phyloP scores from a whole-genome alignment of 2,329 filamentous ascomycete genomes.

The Corinectria fuckeliana region DNA sequence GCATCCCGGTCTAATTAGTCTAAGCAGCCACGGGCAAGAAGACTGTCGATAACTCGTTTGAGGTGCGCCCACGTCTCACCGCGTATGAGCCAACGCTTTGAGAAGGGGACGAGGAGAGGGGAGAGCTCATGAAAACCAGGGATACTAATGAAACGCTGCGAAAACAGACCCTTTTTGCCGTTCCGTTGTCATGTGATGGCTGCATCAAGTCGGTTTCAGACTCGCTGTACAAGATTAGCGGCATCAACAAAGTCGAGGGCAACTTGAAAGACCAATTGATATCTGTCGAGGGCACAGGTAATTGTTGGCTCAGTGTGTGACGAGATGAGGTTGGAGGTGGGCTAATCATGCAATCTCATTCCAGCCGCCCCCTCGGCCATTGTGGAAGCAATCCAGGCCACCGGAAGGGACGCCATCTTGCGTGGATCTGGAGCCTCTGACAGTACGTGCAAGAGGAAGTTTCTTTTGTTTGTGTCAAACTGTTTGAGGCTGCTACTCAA shows the following conservation, averaged over 20 bases:
- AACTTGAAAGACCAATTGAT: constrained; percentile 85
- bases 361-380: constrained; percentile 85
- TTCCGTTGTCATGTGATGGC: constrained; percentile 88
- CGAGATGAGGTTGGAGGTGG: constrained; percentile 4
- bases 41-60: constrained; percentile 54
- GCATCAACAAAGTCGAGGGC: constrained; percentile 82
- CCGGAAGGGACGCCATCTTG: constrained; percentile 91
- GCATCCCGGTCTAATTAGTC: constrained; percentile 30
- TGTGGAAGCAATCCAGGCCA: constrained; percentile 85
- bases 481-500: background rate
- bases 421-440: constrained; percentile 86
- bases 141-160: constrained; percentile 46
- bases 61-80: constrained; percentile 46
- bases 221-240: constrained; percentile 76
- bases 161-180: constrained; percentile 86
- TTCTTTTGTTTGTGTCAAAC: background rate
- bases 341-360: constrained; percentile 10
- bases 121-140: constrained; percentile 19
- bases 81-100: constrained; percentile 30
- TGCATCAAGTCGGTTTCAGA: constrained; percentile 88
- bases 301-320: constrained; percentile 28
- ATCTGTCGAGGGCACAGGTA: constrained; percentile 82
- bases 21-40: constrained; percentile 43
- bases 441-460: constrained; percentile 62
- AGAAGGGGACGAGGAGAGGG: constrained; percentile 35